phyloP scores from a whole-genome alignment of 1,284 basidiomycete species.

The Flammula alnicola region DNA sequence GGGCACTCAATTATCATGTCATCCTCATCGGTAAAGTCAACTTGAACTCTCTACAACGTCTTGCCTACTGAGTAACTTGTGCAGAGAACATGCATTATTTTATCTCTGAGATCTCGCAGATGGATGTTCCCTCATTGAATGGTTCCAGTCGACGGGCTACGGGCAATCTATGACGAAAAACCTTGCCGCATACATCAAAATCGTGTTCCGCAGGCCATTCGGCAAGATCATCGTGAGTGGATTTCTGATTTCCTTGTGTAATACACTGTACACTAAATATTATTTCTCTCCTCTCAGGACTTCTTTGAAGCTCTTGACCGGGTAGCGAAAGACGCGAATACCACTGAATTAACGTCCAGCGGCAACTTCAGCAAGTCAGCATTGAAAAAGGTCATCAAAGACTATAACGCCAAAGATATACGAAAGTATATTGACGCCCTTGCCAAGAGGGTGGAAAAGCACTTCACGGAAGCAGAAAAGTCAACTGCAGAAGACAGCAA shows the following conservation, averaged over 20 bases:
- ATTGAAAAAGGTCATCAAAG: slow-evolving; percentile 86
- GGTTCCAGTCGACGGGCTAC: slow-evolving; percentile 77
- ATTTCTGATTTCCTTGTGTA: slow-evolving; percentile 5
- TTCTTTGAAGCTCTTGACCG: slow-evolving; percentile 94
- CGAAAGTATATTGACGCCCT: slow-evolving; percentile 86
- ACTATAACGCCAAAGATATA: slow-evolving; percentile 87
- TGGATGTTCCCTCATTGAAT: slow-evolving; percentile 71
- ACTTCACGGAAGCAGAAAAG: slow-evolving; percentile 85
- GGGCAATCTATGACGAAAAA: slow-evolving; percentile 89
- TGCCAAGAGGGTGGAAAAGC: slow-evolving; percentile 93
- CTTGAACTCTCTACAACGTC: neutral
- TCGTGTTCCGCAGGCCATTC: slow-evolving; percentile 87
- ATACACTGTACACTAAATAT: neutral
- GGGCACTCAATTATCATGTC: slow-evolving; percentile 96
- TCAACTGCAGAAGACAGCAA: slow-evolving; percentile 60
- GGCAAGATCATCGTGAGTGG: slow-evolving; percentile 82
- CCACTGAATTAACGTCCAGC: slow-evolving; percentile 81
- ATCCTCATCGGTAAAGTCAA: slow-evolving; percentile 86
- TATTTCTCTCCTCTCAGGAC: slow-evolving; percentile 63
- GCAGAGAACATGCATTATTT: slow-evolving; percentile 97
- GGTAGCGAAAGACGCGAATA: slow-evolving; percentile 81
- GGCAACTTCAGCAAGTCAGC: slow-evolving; percentile 77
- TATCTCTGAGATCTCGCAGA: slow-evolving; percentile 76
- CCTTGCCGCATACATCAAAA: slow-evolving; percentile 82
- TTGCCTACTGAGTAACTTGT: neutral